Base-by-base conservation (phyloP, 371 early-diverging fungal species). In the Mortierella sp. region DNA sequence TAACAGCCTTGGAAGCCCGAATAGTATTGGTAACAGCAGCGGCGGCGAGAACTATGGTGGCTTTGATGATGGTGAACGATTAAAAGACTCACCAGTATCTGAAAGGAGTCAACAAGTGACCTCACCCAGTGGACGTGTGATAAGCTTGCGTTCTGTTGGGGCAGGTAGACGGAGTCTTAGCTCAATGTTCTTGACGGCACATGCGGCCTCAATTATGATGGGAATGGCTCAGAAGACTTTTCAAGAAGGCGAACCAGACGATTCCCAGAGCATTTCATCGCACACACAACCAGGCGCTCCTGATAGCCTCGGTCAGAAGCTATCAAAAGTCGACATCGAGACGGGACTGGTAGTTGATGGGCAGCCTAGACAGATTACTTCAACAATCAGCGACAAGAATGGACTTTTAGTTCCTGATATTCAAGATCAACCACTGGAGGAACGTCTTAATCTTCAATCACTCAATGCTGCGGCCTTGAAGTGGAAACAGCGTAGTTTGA, bases 181-280 rank as follows among this genome's bases (percentile, higher is more conserved):
- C 26, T 57, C 80, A 24, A 74, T 63, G 28, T 79, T 74, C 65
- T 60, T 79, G 55, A 64, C 64, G 16, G 75, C 72, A 5, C 75
- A 79, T 62, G 80, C 75, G 0, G 75, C 75, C 0, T 8, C 66
- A 1, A 39, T 70, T 24, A 71, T 79, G 75, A 57, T 70, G 62
- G 57, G 72, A 0, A 22, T 79, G 24, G 12, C 18, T 0, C 67
- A 67, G 12, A 32, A 22, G 55, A 3, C 22, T 55, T 9, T 16
- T 55, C 9, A 28, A 10, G 26, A 26, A 55, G 3, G 22, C 6
- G 22, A 20, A 51, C 51, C 51, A 6, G 51, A 24, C 18, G 49
- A 49, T 49, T 49, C 49, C n/a, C 49, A 20, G 16, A 3, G n/a
- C n/a, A 3, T 16, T 49, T 49, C n/a, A 20, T 16, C 49, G n/a